Base-by-base conservation (phyloP, 176 grass and related monocot genomes). In the Triticum timopheevii region DNA sequence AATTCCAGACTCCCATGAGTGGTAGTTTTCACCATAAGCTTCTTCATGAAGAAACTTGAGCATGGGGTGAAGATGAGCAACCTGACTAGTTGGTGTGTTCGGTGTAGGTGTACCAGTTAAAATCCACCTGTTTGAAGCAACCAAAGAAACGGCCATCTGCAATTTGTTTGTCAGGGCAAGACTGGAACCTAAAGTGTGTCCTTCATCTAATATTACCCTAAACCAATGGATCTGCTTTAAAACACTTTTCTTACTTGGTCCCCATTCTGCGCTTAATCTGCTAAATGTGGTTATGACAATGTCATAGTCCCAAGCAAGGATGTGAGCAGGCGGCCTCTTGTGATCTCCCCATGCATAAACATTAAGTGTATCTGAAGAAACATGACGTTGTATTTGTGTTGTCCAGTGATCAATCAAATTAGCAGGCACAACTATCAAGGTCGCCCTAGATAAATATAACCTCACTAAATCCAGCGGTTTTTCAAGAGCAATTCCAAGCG, bases 261-360 rank as follows among this genome's bases (percentile, higher is more conserved):
- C 65, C 96, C 96, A 96, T 84, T 96, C 93, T 73, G 92, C 82
- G 82, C 96, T 98, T 86, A 98, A 95, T 83, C 92, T 91, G 69
- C 86, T 91, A 87, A 98, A 98, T 36, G 96, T 96, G 69, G 96
- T 96, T 86, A 96, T 91, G 72, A 98, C 90, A 77, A 98, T 88
- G 82, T 98, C 96, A 88, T 93, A 94, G 80, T 96, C 96, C 96
- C 96, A 98, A 69, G 96, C 96, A 86, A 98, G 96, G 88, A 81
- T 87, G 81, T 91, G 88, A 85, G 92, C 87, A 92, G 78, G 84
- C 16, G 93, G 93, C 59, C 84, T 91, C 84, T 86, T 95, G 78
- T 98, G 72, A 74, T 89, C 88, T 17, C 84, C 90, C 93, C 91
- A 98, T 15, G 89, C 82, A 86, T 85, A 94, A 49, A 96, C 92